These are phyloP conservation scores for Talaromyces sp. DNA, from an alignment of 2,329 filamentous ascomycete genomes.

Conservation along the genomic window DNA sequence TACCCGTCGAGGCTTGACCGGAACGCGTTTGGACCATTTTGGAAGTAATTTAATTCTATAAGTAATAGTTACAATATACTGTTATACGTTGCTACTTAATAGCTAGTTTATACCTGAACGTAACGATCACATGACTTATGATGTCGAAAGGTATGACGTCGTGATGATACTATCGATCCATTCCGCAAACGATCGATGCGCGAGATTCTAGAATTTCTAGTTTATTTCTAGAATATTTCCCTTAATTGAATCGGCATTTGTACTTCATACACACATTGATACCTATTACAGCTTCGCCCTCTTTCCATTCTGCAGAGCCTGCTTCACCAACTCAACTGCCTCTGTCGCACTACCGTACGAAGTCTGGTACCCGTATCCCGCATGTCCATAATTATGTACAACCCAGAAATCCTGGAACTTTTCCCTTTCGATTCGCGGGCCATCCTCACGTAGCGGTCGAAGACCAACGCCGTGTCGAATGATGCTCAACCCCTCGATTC, in stretches of 20 bases:
- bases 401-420: conserved; percentile 57
- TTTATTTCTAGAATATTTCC: not conserved
- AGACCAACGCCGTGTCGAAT: conserved; percentile 80
- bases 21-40: conserved; percentile 18
- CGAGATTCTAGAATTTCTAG: not conserved
- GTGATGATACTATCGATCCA: not conserved
- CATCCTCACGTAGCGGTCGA: conserved; percentile 69
- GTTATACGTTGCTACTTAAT: not conserved
- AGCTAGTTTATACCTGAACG: no score
- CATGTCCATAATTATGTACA: conserved; percentile 46
- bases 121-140: not conserved
- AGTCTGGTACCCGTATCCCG: conserved; percentile 61
- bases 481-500: conserved; percentile 69
- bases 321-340: not conserved
- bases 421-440: conserved; percentile 73
- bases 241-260: not conserved
- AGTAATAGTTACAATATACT: not conserved
- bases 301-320: not conserved
- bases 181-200: not conserved
- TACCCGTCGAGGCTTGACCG: conserved; percentile 3
- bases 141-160: conserved; percentile 4
- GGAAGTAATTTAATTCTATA: not conserved
- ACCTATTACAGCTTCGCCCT: not conserved
- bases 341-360: conserved; percentile 64
- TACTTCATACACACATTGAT: not conserved